Percentiles rank a stretch among this genome's conserved stretches.
Conservation (phyloP, 78 protist species). For the Chrysochromulina tobinii region DNA sequence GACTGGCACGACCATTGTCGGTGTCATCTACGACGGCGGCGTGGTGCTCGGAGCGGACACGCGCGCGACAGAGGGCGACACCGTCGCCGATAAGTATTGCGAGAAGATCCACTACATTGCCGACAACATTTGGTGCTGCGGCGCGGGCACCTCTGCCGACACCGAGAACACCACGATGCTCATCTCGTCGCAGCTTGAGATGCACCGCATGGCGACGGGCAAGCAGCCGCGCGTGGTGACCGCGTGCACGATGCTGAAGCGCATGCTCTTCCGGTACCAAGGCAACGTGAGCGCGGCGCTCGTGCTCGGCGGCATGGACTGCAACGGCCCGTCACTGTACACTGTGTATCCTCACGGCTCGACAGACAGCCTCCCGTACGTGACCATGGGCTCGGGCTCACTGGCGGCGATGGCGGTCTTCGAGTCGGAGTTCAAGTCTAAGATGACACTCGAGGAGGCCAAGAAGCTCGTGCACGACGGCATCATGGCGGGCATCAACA, state of each 20-base stretch:
- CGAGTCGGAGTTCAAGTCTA: slow-evolving; percentile 83
- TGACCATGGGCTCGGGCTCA: slow-evolving; percentile 99
- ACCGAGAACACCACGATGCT: slow-evolving; percentile 75
- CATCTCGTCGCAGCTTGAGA: slow-evolving; percentile 65
- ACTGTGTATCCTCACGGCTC: slow-evolving; percentile 94
- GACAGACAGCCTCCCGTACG: slow-evolving; percentile 91
- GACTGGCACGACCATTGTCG: slow-evolving; percentile 99
- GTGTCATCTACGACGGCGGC: slow-evolving; percentile 92
- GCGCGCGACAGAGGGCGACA: slow-evolving; percentile 95
- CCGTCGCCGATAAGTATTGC: slow-evolving; percentile 98
- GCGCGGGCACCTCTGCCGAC: slow-evolving; percentile 99
- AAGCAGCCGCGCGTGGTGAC: slow-evolving; percentile 86
- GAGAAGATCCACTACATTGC: slow-evolving; percentile 98
- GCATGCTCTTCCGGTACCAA: slow-evolving; percentile 84
- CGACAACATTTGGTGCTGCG: slow-evolving; percentile 96
- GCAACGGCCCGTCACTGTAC: slow-evolving; percentile 87
- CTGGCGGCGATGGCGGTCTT: slow-evolving; percentile 96
- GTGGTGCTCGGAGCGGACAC: slow-evolving; percentile 99
- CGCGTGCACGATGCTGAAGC: slow-evolving; percentile 89
- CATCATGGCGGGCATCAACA: slow-evolving; percentile 95
- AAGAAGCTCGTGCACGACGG: slow-evolving; percentile 83
- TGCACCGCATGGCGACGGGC: slow-evolving; percentile 80
- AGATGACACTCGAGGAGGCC: slow-evolving; percentile 81
- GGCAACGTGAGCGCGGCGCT: slow-evolving; percentile 96
- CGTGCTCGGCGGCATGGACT: slow-evolving; percentile 97